Percentiles rank a stretch among this genome's conserved stretches.
Conservation (phyloP, 2,329 filamentous ascomycete species). For the Aspergillus latus region DNA sequence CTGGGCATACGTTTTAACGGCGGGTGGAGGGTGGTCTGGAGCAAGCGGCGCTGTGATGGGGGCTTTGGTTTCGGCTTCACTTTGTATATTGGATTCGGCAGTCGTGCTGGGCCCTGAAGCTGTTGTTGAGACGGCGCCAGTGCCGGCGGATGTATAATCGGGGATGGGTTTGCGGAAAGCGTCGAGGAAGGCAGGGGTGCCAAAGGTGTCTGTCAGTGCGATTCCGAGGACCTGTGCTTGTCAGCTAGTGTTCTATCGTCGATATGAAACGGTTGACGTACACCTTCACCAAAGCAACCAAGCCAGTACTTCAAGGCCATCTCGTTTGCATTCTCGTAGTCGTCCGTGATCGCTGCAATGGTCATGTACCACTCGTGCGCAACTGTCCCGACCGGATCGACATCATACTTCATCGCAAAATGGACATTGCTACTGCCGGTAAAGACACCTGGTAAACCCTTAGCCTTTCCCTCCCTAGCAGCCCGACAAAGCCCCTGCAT, state of each 20-base stretch:
- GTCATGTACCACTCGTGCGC: slow-evolving; percentile 99
- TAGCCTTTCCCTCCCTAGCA: slow-evolving; percentile 65
- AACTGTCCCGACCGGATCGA: slow-evolving; percentile 81
- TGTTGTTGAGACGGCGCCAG: slow-evolving; percentile 40
- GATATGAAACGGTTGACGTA: slow-evolving; percentile 27
- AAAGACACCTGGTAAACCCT: slow-evolving; percentile 69
- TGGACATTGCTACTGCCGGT: slow-evolving; percentile 95
- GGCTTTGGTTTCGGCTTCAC: slow-evolving; percentile 40
- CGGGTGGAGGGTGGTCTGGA: slow-evolving; percentile 38
- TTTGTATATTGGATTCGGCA: slow-evolving; percentile 41
- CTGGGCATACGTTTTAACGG: slow-evolving; percentile 69
- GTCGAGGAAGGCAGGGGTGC: slow-evolving; percentile 82
- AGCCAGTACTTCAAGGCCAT: slow-evolving; percentile 85
- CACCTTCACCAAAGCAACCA: slow-evolving; percentile 79
- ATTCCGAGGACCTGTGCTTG: slow-evolving; percentile 68
- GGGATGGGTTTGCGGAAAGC: slow-evolving; percentile 73
- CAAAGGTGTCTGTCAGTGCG: slow-evolving; percentile 94
- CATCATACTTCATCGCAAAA: slow-evolving; percentile 87
- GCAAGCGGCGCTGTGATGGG: slow-evolving; percentile 48
- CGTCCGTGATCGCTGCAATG: slow-evolving; percentile 82
- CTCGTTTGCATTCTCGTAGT: slow-evolving; percentile 84
- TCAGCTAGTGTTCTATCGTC: not conserved
- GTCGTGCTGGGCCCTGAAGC: slow-evolving; percentile 45
- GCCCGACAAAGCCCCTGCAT: slow-evolving; percentile 82
- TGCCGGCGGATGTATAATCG: slow-evolving; percentile 41